phyloP scores from a whole-genome alignment of 768 basidiomycete species.

The Mycena alexandri region DNA sequence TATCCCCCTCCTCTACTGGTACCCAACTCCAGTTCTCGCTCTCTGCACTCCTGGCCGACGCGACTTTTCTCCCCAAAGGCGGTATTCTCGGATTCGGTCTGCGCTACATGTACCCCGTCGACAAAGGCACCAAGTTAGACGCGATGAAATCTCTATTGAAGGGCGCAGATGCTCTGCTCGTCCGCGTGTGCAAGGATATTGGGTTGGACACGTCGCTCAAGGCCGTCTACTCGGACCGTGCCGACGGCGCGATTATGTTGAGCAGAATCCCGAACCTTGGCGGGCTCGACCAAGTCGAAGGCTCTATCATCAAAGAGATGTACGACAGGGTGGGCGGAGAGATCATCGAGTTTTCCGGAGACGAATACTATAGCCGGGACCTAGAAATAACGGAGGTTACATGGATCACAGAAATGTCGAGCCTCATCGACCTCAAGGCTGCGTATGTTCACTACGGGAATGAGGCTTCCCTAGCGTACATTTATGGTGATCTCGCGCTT shows the following conservation, averaged over 20 bases:
- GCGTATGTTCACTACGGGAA: conserved; percentile 43
- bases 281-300: neutral
- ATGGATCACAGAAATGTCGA: conserved; percentile 34
- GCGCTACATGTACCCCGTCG: conserved; percentile 51
- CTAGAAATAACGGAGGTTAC: conserved; percentile 20
- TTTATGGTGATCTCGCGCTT: conserved; percentile 48
- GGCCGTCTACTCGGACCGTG: conserved; percentile 27
- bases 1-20: neutral
- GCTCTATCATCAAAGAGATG: neutral
- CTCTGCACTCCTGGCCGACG: conserved; percentile 47
- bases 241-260: neutral
- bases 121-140: neutral
- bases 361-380: neutral
- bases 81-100: conserved; percentile 57
- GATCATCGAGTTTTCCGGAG: neutral
- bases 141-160: conserved; percentile 40
- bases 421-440: conserved; percentile 20
- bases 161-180: conserved; percentile 45
- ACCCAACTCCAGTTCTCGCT: conserved; percentile 12
- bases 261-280: neutral
- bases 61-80: conserved; percentile 52
- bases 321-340: neutral
- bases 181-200: conserved; percentile 38
- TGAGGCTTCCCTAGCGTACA: conserved; percentile 34
- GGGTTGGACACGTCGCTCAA: conserved; percentile 38